Evolutionary conservation across 1,139 yeast genomes (phyloP), one percentile per base, ranked within the genome.

Genomic region (Yamadazyma triangularis): DNA sequence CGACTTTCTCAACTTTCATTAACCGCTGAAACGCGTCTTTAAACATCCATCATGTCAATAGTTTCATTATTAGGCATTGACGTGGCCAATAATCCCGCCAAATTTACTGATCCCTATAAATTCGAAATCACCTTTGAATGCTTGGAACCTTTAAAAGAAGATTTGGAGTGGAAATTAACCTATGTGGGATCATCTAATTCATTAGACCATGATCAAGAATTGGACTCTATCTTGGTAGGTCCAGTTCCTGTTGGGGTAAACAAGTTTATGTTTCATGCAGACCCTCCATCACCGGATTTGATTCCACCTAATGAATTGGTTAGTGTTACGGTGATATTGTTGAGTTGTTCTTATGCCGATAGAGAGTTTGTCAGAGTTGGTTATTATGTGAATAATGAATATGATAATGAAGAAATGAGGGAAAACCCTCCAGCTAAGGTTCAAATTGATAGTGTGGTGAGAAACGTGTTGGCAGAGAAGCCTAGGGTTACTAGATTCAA

Each of bases 241-340:
- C 99, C 98, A 0, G 95, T 91, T 4, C 99, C 98, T 0, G 95
- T 91, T 4, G 99, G 99, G 1, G 79, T 91, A 31, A 91, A 91
- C 53, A 89, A 91, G 58, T 93, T 91, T 48, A 70, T 89, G 12
- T 85, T 91, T 54, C 79, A 86, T 21, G 97, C 98, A 0, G 97
- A 91, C 49, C 95, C 99, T 0, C 98, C 98, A 1, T 79, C 91
- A 2, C 95, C 96, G 0, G 97, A 91, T 44, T 63, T 89, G 42
- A 91, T 91, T 44, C 98, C 99, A 1, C 95, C 96, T 5, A 81
- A 88, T 42, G 98, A 91, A 53, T 72, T 93, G 42, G 96, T 91
- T 13, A 79, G 93, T 45, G 97, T 91, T 28, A 91, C 98, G 0
- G 98, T 91, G 20, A 88, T 91, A 35, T 64, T 91, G 36, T 69